Evolutionary conservation across 2,329 filamentous ascomycete species (phyloP).

Genomic region (Aspergillus fijiensis): DNA sequence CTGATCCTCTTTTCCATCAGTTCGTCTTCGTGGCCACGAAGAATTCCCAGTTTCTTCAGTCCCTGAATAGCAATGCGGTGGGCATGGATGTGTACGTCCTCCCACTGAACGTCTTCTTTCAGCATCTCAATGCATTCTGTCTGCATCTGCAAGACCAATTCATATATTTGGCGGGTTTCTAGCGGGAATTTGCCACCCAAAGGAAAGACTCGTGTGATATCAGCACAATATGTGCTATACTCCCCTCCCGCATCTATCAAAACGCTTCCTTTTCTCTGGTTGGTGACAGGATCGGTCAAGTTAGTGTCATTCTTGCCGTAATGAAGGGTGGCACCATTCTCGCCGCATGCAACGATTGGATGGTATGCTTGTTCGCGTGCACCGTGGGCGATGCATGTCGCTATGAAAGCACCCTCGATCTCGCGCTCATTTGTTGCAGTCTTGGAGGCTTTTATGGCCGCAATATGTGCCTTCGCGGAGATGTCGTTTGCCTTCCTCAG

Average conservation of each 20-base stretch:
- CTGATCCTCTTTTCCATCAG: conserved; percentile 78
- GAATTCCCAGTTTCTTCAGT: conserved; percentile 68
- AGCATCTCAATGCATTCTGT: conserved; percentile 67
- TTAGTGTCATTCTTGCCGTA: conserved; percentile 78
- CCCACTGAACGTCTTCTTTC: conserved; percentile 67
- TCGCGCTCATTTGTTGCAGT: conserved; percentile 74
- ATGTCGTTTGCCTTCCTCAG: conserved; percentile 79
- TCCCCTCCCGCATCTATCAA: conserved; percentile 88
- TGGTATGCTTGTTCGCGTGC: conserved; percentile 80
- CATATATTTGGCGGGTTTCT: conserved; percentile 72
- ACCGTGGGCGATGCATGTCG: conserved; percentile 68
- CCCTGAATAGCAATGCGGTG: conserved; percentile 70
- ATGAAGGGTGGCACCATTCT: conserved; percentile 82
- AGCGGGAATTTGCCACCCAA: conserved; percentile 67
- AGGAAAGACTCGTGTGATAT: conserved; percentile 87
- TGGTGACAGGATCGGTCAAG: conserved; percentile 53
- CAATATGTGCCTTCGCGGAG: conserved; percentile 72
- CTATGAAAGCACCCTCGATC: conserved; percentile 74
- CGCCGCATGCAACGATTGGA: conserved; percentile 80
- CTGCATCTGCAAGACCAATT: conserved; percentile 80
- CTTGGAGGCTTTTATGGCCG: conserved; percentile 65
- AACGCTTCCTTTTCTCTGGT: conserved; percentile 62
- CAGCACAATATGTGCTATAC: conserved; percentile 80
- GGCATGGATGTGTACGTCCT: conserved; percentile 70
- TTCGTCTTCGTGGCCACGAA: conserved; percentile 65